Evolutionary conservation across 192 early-diverging fungal genomes (phyloP).

Genomic region (Coemansia reversa): DNA sequence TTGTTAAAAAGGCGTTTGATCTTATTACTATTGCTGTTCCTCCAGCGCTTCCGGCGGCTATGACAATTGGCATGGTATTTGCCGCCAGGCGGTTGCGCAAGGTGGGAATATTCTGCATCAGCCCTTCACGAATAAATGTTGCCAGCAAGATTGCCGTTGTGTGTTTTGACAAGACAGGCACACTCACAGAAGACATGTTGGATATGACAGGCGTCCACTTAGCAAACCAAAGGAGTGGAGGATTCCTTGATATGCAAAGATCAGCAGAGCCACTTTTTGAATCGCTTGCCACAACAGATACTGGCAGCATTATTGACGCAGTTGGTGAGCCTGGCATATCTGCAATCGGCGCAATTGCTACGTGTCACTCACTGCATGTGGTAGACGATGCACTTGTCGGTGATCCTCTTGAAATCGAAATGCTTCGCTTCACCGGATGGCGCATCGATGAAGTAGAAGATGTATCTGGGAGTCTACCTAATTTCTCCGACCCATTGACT

Average conservation of each 20-base stretch:
- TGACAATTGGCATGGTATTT: conserved; percentile 96
- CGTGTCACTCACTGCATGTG: conserved; percentile 84
- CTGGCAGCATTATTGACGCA: not conserved
- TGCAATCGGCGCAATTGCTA: conserved; percentile 63
- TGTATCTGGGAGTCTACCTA: not conserved
- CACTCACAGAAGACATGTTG: conserved; percentile 91
- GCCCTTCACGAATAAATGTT: conserved; percentile 91
- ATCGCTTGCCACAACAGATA: not conserved
- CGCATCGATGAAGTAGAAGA: conserved; percentile 77
- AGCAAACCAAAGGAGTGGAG: conserved; percentile 25
- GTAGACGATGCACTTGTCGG: conserved; percentile 81
- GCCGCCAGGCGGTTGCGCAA: conserved; percentile 81
- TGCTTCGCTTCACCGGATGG: conserved; percentile 96
- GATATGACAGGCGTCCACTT: conserved; percentile 84
- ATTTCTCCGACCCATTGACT: not conserved
- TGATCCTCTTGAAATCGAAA: conserved; percentile 93
- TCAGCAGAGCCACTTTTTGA: conserved; percentile 4
- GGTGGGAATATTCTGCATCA: conserved; percentile 84
- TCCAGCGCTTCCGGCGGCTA: conserved; percentile 92
- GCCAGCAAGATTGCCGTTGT: conserved; percentile 92
- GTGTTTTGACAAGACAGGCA: conserved; percentile 99
- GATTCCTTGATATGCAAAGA: conserved; percentile 42
- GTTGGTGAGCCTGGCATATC: conserved; percentile 3
- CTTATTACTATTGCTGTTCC: conserved; percentile 95
- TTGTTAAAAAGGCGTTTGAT: conserved; percentile 86